phyloP scores from a whole-genome alignment of 441 rosid species.

The Theobroma grandiflorum region DNA sequence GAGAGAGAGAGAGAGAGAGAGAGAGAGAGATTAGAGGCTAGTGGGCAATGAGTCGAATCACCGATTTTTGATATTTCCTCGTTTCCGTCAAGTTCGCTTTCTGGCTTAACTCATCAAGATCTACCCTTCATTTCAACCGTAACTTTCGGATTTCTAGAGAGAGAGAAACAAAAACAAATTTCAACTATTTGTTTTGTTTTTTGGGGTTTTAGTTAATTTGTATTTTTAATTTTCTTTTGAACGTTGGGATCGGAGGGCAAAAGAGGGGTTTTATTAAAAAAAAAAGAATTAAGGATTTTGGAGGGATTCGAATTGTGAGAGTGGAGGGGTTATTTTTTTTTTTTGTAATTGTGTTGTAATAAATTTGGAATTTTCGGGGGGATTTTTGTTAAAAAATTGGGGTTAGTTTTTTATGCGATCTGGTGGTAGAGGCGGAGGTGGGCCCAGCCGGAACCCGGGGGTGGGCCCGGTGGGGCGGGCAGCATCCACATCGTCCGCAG shows the following conservation, averaged over 20 bases:
- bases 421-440: slow-evolving; percentile 79
- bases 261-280: slow-evolving; percentile 38
- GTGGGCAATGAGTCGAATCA: slow-evolving; percentile 46
- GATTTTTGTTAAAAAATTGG: slow-evolving; percentile 36
- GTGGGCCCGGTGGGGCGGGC: slow-evolving; percentile 83
- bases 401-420: slow-evolving; percentile 76
- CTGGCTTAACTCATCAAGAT: slow-evolving; percentile 39
- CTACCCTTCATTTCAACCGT: slow-evolving; percentile 49
- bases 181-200: background rate
- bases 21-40: slow-evolving; percentile 18
- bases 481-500: slow-evolving; percentile 85
- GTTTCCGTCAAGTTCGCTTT: slow-evolving; percentile 46
- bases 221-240: slow-evolving; percentile 34
- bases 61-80: slow-evolving; percentile 25
- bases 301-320: slow-evolving; percentile 27
- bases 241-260: slow-evolving; percentile 72
- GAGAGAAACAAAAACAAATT: slow-evolving; percentile 41
- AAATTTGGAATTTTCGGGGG: slow-evolving; percentile 28
- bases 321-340: slow-evolving; percentile 32
- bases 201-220: background rate
- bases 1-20: slow-evolving; percentile 22
- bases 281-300: slow-evolving; percentile 24
- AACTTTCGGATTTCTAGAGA: slow-evolving; percentile 40
- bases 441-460: slow-evolving; percentile 73
- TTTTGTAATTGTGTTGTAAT: slow-evolving; percentile 24